Percentiles rank a stretch among this genome's conserved stretches.
phyloP scores from a whole-genome alignment of 345 rosid genomes.

The Citrus inodora region DNA sequence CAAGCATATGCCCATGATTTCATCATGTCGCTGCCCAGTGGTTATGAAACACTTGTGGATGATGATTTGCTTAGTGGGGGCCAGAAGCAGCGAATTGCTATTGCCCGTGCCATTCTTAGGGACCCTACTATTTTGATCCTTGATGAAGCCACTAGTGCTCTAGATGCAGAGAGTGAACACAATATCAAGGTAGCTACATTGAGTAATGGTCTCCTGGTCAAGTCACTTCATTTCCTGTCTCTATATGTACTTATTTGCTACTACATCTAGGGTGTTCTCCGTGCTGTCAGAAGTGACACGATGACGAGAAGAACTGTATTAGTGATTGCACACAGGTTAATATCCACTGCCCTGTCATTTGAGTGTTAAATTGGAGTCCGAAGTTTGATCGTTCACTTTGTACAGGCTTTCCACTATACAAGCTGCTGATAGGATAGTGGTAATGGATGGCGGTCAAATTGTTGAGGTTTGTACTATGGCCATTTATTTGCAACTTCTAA shows the following conservation, averaged over 20 bases:
- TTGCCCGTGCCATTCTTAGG: constrained; percentile 92
- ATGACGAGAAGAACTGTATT: constrained; percentile 70
- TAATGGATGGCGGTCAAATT: constrained; percentile 75
- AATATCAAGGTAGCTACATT: constrained; percentile 63
- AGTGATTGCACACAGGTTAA: constrained; percentile 86
- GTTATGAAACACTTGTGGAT: constrained; percentile 80
- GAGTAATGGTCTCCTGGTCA: neutral
- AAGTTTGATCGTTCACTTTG: constrained; percentile 18
- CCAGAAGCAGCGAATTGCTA: constrained; percentile 96
- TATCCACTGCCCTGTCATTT: neutral
- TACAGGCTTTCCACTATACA: constrained; percentile 88
- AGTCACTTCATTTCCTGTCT: neutral
- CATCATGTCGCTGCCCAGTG: constrained; percentile 78
- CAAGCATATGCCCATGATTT: constrained; percentile 93
- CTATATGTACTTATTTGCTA: constrained; percentile 1
- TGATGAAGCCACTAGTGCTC: constrained; percentile 95
- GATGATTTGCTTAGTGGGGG: constrained; percentile 98
- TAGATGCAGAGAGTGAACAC: constrained; percentile 98
- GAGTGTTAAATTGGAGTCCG: neutral
- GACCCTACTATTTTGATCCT: constrained; percentile 87
- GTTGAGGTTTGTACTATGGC: constrained; percentile 53
- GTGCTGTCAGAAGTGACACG: constrained; percentile 54
- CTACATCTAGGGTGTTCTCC: constrained; percentile 69
- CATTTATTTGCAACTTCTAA: neutral
- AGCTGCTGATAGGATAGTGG: constrained; percentile 90